phyloP scores from a whole-genome alignment of 768 basidiomycete genomes.

The Stropharia rugosoannulata region DNA sequence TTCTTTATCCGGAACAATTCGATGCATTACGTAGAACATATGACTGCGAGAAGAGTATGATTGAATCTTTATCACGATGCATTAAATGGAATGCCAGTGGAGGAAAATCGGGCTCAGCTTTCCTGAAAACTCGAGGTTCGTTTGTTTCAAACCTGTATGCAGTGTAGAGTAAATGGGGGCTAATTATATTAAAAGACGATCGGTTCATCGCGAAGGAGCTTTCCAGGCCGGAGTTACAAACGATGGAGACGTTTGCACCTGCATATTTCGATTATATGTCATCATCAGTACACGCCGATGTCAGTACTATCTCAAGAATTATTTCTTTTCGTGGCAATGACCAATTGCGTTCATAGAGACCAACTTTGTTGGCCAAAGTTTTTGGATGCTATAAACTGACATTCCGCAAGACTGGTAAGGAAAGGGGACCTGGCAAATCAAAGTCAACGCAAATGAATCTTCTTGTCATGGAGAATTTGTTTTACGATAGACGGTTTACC shows the following conservation, averaged over 20 bases:
- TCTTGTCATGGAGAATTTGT: constrained; percentile 96
- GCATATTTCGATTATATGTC: constrained; percentile 99
- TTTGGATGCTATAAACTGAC: constrained; percentile 96
- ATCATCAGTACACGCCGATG: constrained; percentile 84
- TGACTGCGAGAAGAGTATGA: constrained; percentile 91
- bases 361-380: constrained; percentile 93
- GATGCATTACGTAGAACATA: constrained; percentile 91
- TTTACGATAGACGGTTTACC: constrained; percentile 88
- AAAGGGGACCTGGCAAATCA: constrained; percentile 59
- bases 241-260: constrained; percentile 95
- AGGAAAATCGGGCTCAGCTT: constrained; percentile 96
- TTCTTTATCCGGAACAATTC: constrained; percentile 96
- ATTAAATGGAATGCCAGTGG: constrained; percentile 95
- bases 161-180: neutral
- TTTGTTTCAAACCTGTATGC: neutral
- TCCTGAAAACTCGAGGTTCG: constrained; percentile 91
- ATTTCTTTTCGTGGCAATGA: neutral
- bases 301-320: constrained; percentile 34
- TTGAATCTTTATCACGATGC: constrained; percentile 91
- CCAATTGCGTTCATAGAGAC: constrained; percentile 53
- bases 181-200: constrained; percentile 54
- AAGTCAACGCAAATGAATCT: constrained; percentile 93
- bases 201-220: constrained; percentile 99
- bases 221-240: constrained; percentile 86
- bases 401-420: constrained; percentile 79